A percentile compares a stretch with the other conserved stretches of the same genome.
Evolutionary conservation across 768 basidiomycete species (phyloP).

Genomic region (Naematelia aurantialba): DNA sequence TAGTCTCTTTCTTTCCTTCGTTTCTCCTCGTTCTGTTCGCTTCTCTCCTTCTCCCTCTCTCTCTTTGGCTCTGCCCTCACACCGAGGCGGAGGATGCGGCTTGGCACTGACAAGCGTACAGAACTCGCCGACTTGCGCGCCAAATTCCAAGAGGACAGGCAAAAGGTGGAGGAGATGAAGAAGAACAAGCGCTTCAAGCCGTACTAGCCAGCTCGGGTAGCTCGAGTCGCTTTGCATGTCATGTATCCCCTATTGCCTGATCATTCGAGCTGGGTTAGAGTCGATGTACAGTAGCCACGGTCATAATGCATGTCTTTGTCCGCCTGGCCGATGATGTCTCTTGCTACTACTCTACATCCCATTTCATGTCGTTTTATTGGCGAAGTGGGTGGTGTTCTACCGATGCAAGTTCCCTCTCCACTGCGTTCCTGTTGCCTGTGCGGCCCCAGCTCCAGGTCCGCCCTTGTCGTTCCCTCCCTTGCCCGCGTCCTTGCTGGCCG

Average conservation of each 20-base stretch:
- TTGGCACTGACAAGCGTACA: slow-evolving; percentile 38
- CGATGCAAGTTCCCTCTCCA: slow-evolving; percentile 39
- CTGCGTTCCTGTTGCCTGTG: slow-evolving; percentile 9
- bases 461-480: background rate
- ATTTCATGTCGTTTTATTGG: background rate
- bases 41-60: too few species aligned
- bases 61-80: slow-evolving; percentile 26
- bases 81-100: background rate
- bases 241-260: too few species aligned
- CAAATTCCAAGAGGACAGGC: slow-evolving; percentile 85
- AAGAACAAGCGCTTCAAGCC: slow-evolving; percentile 79
- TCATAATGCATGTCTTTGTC: too few species aligned
- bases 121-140: slow-evolving; percentile 63
- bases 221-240: background rate
- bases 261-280: background rate
- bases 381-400: slow-evolving; percentile 16
- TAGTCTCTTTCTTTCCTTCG: too few species aligned
- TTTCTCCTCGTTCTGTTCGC: too few species aligned
- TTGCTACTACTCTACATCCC: background rate
- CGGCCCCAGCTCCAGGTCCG: slow-evolving; percentile 1
- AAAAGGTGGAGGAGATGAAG: slow-evolving; percentile 74
- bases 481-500: slow-evolving; percentile 6
- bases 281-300: background rate
- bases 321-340: too few species aligned
- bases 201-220: slow-evolving; percentile 56